Evolutionary conservation across 495 filamentous ascomycete genomes (phyloP), one percentile per base, ranked within the genome.

Genomic region (Tuber aestivum): DNA sequence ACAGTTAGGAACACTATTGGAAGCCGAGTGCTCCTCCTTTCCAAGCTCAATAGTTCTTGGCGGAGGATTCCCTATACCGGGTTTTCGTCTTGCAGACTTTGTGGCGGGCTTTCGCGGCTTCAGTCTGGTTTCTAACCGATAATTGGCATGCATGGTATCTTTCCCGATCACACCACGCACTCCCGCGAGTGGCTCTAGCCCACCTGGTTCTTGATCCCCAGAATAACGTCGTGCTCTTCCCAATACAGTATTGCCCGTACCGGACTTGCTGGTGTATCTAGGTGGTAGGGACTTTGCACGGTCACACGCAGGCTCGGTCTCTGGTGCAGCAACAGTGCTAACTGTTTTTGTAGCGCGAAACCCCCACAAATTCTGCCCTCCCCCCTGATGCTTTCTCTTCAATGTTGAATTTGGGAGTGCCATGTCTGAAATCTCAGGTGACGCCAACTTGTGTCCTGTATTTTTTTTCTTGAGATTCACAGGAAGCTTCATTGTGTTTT

Each of bases 381-480:
- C 27, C 16, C 12, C 27, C 3, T 18, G 10, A 18, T 35, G 56
- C 27, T 65, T 65, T 10, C 56, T 65, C 56, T 65, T 65, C 27
- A 65, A 35, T 65, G 12, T 65, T 65, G n/a, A 61, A n/a, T 14
- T 27, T 3, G 27, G 0, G 14, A 8, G 12, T 18, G 56, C 27
- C 27, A 35, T 35, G 56, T 20, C 5, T 7, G 27, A 35, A 65
- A 65, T 20, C 14, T 1, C 27, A 35, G 27, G 14, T 7, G 56
- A 65, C 14, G 3, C n/a, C 12, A 35, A 18, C 12, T 65, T 4
- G 12, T 35, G 27, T 27, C 16, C 32, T 16, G 27, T 70, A 65
- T 37, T 37, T 18, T 70, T 65, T 76, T 69, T 75, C 75, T 21
- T 75, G 72, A 18, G 70, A 65, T 70, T 8, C 23, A 44, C 14